Base-by-base conservation (phyloP, 1,139 yeast genomes). In the Blastobotrys petasosporus region DNA sequence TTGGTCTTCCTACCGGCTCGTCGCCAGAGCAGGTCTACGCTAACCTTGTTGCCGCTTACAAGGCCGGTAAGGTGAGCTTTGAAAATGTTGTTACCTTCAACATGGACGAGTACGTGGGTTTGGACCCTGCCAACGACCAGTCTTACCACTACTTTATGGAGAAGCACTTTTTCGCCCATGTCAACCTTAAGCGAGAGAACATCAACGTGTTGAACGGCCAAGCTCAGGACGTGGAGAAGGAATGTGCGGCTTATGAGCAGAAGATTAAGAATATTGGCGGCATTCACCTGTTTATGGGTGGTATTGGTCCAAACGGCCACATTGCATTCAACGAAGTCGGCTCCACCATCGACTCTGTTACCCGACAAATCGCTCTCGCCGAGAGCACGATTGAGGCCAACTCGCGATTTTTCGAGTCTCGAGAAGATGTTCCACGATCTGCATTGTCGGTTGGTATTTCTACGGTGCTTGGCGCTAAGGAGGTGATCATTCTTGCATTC, bases 1-100 rank as follows among this genome's bases (percentile, higher is more conserved):
- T 79, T 41, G 85, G 84, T 1, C 71, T 79, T 43, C 84, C 84
- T 30, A 79, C 85, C 1, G 84, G 85, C 1, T 78, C 83, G 4
- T 77, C 82, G 3, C 84, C 84, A 10, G 82, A 77, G 57, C 78
- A 76, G 2, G 75, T 79, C 6, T 79, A 79, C 57, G 67, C 71
- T 42, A 63, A 66, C 46, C 65, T 79, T 42, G 73, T 79, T 37
- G 65, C 67, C 45, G 74, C 76, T 10, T 67, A 77, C 63, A 68
- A 69, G 51, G 55, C 59, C 32, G 77, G 78, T 15, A 60, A 60
- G 41, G 68, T 79, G 10, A 66, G 73, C 20, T 79, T 79, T 63
- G 65, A 68, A 51, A 68, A 79, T 58, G 84, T 79, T 37, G 77
- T 79, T 11, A 76, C 81, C 10, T 78, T 78, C 64, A 78, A 78